Evolutionary conservation across 1,284 basidiomycete genomes (phyloP).

Genomic region (Irpex rosettiformis): DNA sequence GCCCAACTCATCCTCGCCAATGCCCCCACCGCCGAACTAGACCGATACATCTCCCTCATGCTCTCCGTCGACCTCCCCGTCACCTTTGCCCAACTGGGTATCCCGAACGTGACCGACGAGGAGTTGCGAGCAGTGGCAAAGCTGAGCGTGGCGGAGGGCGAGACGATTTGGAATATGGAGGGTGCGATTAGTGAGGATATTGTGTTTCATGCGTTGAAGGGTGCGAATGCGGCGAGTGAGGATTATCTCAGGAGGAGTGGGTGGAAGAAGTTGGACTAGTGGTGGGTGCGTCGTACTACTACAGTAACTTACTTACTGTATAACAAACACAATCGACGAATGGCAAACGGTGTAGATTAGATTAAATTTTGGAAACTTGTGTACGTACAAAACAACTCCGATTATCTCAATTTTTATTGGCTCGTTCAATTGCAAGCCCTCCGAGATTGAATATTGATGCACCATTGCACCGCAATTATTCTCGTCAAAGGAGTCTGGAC

Average conservation of each 20-base stretch:
- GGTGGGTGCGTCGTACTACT: background rate
- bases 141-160: constrained; percentile 26
- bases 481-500: too few species aligned
- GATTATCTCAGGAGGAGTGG: constrained; percentile 25
- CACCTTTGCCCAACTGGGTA: constrained; percentile 30
- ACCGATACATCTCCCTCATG: constrained; percentile 32
- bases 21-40: constrained; percentile 23
- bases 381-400: too few species aligned
- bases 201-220: constrained; percentile 30
- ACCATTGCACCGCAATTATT: too few species aligned
- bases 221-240: constrained; percentile 29
- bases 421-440: too few species aligned
- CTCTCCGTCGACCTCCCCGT: constrained; percentile 31
- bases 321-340: too few species aligned
- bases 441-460: too few species aligned
- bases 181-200: constrained; percentile 27
- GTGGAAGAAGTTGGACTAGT: constrained; percentile 14
- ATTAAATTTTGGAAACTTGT: too few species aligned
- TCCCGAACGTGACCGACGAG: constrained; percentile 28
- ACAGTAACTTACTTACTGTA: too few species aligned
- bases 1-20: constrained; percentile 31
- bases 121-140: constrained; percentile 28
- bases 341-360: too few species aligned
- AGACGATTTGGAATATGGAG: constrained; percentile 35
- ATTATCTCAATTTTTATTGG: too few species aligned